Evolutionary conservation across 1,139 yeast genomes (phyloP).

Genomic region (Meyerozyma sp.): DNA sequence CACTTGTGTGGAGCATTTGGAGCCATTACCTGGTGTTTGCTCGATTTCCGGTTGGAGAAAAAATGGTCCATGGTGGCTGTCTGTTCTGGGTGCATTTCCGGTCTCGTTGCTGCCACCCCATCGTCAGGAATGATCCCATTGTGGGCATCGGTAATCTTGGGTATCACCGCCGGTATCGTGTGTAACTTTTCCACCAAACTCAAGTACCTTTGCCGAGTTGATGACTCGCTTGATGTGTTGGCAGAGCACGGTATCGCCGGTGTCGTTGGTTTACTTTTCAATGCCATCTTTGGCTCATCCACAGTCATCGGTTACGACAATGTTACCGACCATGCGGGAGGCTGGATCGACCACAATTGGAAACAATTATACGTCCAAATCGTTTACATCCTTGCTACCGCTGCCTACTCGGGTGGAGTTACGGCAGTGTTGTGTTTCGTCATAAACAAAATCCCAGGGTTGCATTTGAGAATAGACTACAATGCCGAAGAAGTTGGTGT

Average conservation of each 20-base stretch:
- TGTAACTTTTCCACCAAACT: constrained; percentile 90
- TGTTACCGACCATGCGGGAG: constrained; percentile 76
- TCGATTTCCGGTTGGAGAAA: constrained; percentile 81
- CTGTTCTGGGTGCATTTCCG: constrained; percentile 93
- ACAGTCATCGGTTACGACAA: constrained; percentile 90
- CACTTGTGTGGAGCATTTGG: constrained; percentile 88
- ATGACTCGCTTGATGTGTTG: constrained; percentile 89
- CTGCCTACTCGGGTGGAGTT: constrained; percentile 72
- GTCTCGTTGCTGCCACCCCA: constrained; percentile 95
- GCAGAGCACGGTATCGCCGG: constrained; percentile 99
- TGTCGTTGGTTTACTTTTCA: constrained; percentile 77
- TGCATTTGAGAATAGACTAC: constrained; percentile 73
- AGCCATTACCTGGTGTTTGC: constrained; percentile 85
- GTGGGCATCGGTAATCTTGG: constrained; percentile 87
- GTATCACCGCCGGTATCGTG: constrained; percentile 71
- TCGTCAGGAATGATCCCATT: constrained; percentile 86
- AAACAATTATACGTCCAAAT: constrained; percentile 87
- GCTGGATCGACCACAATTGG: constrained; percentile 89
- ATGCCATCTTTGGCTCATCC: constrained; percentile 81
- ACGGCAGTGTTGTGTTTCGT: constrained; percentile 74
- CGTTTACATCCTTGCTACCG: constrained; percentile 71
- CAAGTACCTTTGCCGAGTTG: constrained; percentile 75
- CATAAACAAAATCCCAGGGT: constrained; percentile 76
- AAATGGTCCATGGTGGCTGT: constrained; percentile 95
- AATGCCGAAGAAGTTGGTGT: constrained; percentile 85